Conservation (phyloP, 371 early-diverging fungal genomes). For the Mucor piriformis region DNA sequence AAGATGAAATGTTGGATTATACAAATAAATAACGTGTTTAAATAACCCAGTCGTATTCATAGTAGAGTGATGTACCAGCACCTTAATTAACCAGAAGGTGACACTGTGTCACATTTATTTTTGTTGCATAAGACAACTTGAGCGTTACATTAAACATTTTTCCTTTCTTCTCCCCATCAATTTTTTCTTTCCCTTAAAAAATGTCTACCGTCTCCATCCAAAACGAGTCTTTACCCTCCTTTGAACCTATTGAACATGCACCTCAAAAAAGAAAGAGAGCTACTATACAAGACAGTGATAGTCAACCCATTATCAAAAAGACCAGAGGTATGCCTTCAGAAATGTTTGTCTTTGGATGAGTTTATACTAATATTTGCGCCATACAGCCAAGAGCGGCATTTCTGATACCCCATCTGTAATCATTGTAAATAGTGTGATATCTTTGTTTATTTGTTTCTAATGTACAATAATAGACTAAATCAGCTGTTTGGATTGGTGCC, state of each 20-base stretch:
- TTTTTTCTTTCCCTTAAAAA: neutral
- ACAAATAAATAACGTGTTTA: neutral
- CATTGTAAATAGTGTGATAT: neutral
- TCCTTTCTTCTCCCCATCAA: neutral
- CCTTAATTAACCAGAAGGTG: neutral
- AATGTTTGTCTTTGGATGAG: neutral
- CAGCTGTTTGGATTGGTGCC: slow-evolving; percentile 21
- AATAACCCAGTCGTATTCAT: neutral
- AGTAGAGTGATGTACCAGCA: slow-evolving; percentile 2
- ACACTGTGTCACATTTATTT: neutral
- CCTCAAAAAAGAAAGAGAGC: slow-evolving; percentile 18
- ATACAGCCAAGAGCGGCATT: slow-evolving; percentile 1
- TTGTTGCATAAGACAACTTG: neutral
- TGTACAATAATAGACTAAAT: slow-evolving; percentile 1
- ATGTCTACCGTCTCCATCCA: slow-evolving; percentile 22
- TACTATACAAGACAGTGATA: slow-evolving; percentile 1
- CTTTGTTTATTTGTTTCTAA: neutral
- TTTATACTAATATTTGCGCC: too few species aligned
- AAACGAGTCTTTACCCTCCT: slow-evolving; percentile 21
- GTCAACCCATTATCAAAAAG: slow-evolving; percentile 3
- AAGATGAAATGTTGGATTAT: neutral
- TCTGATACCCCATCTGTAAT: neutral
- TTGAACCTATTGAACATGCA: slow-evolving; percentile 18
- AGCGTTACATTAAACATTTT: neutral
- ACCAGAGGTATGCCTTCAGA: slow-evolving; percentile 9